These are phyloP conservation scores for Hymenoscyphus fraxineus DNA, from an alignment of 2,329 filamentous ascomycete species.

Conservation along the genomic window DNA sequence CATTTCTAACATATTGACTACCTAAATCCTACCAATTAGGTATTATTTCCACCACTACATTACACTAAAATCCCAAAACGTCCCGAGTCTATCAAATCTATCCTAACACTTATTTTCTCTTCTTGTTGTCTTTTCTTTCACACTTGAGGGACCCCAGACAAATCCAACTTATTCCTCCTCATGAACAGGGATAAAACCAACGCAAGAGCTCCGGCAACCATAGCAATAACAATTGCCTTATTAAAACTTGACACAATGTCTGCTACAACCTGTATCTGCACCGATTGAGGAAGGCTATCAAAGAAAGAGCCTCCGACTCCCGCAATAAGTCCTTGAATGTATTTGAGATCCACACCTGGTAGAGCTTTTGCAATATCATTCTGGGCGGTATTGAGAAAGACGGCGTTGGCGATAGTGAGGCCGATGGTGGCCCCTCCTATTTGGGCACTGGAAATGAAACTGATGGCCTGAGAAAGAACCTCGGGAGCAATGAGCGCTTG, in stretches of 20 bases:
- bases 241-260: constrained; percentile 32
- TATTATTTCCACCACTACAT: not conserved
- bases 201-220: constrained; percentile 31
- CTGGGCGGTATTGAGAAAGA: constrained; percentile 36
- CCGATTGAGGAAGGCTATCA: not conserved
- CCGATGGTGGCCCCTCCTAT: constrained; percentile 34
- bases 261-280: constrained; percentile 20
- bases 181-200: constrained; percentile 30
- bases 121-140: not conserved
- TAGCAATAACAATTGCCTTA: constrained; percentile 30
- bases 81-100: not conserved
- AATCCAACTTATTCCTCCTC: constrained; percentile 34
- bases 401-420: constrained; percentile 35
- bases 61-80: not conserved
- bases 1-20: not conserved
- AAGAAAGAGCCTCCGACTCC: constrained; percentile 17
- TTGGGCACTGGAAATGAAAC: constrained; percentile 37
- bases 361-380: constrained; percentile 28
- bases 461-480: constrained; percentile 32
- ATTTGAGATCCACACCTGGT: constrained; percentile 20
- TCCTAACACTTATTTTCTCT: not conserved
- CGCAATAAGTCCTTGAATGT: constrained; percentile 27
- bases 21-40: not conserved
- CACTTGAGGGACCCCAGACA: constrained; percentile 8
- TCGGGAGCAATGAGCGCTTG: constrained; percentile 33